Evolutionary conservation across 257 asterid genomes (phyloP).

Genomic region (Fraxinus excelsior): DNA sequence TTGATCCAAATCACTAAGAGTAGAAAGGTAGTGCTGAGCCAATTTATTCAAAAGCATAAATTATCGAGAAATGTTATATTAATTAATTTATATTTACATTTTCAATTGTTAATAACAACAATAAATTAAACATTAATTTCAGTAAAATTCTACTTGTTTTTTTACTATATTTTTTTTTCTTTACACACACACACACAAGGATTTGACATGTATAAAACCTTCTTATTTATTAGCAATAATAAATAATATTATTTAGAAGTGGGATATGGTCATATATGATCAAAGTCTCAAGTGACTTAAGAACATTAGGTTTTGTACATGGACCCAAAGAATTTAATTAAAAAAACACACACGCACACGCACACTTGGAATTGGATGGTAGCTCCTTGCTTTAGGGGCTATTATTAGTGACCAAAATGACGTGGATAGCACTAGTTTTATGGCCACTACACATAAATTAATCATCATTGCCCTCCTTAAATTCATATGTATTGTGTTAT

Average conservation of each 20-base stretch:
- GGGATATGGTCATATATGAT: conserved; percentile 30
- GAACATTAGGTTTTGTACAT: conserved; percentile 15
- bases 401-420: conserved; percentile 25
- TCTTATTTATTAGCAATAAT: no score
- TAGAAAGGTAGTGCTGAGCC: no score
- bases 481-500: no score
- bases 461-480: neutral
- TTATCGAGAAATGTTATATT: no score
- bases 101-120: no score
- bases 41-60: no score
- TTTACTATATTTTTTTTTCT: no score
- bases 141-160: no score
- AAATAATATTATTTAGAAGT: conserved; percentile 22
- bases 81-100: no score
- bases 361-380: conserved; percentile 14
- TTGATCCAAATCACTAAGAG: neutral
- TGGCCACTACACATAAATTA: conserved; percentile 26
- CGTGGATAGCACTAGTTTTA: conserved; percentile 34
- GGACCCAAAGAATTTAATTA: neutral
- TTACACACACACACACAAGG: neutral
- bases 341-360: neutral
- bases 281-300: conserved; percentile 22
- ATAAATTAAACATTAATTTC: no score
- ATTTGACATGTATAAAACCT: neutral
- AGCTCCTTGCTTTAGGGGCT: conserved; percentile 34